A percentile compares a stretch with the other conserved stretches of the same genome.
Conservation (phyloP, 1,284 basidiomycete genomes). For the Clitocybe nebularis region DNA sequence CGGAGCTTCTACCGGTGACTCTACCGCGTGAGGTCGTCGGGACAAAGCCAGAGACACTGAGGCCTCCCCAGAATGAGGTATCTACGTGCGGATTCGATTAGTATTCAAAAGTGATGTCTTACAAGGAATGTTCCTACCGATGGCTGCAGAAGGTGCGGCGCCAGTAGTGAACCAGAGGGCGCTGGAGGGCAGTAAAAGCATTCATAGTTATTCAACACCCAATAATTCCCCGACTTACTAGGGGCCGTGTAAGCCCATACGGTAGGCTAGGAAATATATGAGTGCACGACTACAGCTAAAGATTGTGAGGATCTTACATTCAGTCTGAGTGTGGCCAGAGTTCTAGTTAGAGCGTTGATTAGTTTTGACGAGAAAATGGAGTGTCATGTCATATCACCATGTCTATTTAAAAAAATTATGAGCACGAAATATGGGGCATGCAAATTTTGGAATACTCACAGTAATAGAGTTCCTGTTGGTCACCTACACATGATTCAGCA, state of each 20-base stretch:
- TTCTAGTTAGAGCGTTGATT: constrained; percentile 18
- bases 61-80: constrained; percentile 32
- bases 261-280: constrained; percentile 17
- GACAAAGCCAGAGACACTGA: constrained; percentile 28
- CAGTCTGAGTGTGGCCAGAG: constrained; percentile 32
- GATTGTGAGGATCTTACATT: constrained; percentile 17
- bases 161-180: constrained; percentile 32
- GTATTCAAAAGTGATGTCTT: background rate
- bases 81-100: constrained; percentile 16
- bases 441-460: constrained; percentile 27
- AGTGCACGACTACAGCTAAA: background rate
- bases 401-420: no score
- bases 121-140: constrained; percentile 16
- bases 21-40: constrained; percentile 29
- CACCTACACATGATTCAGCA: no score
- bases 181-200: constrained; percentile 11
- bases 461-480: constrained; percentile 30
- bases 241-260: constrained; percentile 30
- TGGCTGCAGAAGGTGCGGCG: constrained; percentile 20
- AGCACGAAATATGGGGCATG: no score
- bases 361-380: background rate
- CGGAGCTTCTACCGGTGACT: constrained; percentile 32
- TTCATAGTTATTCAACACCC: background rate
- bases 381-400: constrained; percentile 18
- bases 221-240: constrained; percentile 20